A percentile compares a stretch with the other conserved stretches of the same genome.
These are phyloP conservation scores for Pseudopyrenochaeta lycopersici DNA, from an alignment of 2,329 filamentous ascomycete genomes.

Conservation along the genomic window DNA sequence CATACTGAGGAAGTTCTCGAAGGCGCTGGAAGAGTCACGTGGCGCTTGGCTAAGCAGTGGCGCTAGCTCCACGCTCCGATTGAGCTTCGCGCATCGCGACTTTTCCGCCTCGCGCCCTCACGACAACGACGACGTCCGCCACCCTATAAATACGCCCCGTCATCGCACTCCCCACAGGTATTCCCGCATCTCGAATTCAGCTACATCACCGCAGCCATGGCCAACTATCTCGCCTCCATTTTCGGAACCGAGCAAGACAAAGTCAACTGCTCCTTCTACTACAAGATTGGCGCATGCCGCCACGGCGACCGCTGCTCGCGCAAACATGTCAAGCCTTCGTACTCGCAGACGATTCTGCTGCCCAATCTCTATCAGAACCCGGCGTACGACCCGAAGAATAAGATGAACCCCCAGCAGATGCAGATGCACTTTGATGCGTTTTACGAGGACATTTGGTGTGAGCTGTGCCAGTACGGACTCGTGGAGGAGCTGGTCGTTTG, in stretches of 20 bases:
- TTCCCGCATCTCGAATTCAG: neutral
- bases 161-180: neutral
- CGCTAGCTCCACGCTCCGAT: constrained; percentile 10
- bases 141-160: constrained; percentile 7
- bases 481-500: constrained; percentile 98
- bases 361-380: constrained; percentile 99
- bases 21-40: constrained; percentile 6
- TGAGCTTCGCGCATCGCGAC: constrained; percentile 28
- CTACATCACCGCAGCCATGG: constrained; percentile 66
- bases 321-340: constrained; percentile 99
- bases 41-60: constrained; percentile 12
- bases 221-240: constrained; percentile 98
- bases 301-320: constrained; percentile 98
- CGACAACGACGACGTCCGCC: constrained; percentile 8
- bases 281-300: constrained; percentile 99
- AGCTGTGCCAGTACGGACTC: constrained; percentile 97
- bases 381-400: constrained; percentile 93
- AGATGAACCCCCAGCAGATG: constrained; percentile 94
- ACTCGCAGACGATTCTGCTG: constrained; percentile 96
- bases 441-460: constrained; percentile 99
- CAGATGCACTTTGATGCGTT: constrained; percentile 99
- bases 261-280: constrained; percentile 99
- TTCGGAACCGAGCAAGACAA: constrained; percentile 99
- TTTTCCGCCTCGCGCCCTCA: constrained; percentile 16
- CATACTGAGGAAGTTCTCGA: neutral